Percentiles rank a stretch among this genome's conserved stretches.
phyloP scores from a whole-genome alignment of 164 flowering plant genomes.

The Nymphaea colorata region DNA sequence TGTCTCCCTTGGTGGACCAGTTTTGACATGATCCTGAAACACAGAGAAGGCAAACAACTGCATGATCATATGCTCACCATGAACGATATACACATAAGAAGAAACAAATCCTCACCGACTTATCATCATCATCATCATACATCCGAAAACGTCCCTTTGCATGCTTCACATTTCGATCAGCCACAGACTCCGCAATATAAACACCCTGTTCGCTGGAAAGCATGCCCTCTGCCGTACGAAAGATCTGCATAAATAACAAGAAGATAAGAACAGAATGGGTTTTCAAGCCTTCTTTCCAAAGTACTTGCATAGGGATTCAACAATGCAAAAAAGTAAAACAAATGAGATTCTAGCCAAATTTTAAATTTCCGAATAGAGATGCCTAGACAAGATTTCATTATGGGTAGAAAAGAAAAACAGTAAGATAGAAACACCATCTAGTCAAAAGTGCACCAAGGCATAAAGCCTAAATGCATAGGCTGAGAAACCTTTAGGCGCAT shows the following conservation, averaged over 20 bases:
- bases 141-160: constrained; percentile 64
- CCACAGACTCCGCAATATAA: constrained; percentile 77
- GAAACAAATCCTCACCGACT: constrained; percentile 15
- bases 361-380: too few species aligned
- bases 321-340: too few species aligned
- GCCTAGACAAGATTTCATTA: too few species aligned
- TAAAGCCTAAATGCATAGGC: too few species aligned
- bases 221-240: constrained; percentile 83
- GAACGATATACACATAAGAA: neutral
- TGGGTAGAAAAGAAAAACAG: too few species aligned
- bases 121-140: constrained; percentile 39
- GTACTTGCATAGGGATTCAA: too few species aligned
- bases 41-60: neutral
- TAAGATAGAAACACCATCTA: too few species aligned
- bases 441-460: too few species aligned
- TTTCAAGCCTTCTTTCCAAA: too few species aligned
- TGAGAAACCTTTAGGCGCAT: too few species aligned
- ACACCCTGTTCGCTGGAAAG: constrained; percentile 95
- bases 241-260: constrained; percentile 37
- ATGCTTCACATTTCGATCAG: constrained; percentile 15
- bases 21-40: constrained; percentile 37
- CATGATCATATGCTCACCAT: neutral
- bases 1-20: constrained; percentile 47
- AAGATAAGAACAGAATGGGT: neutral
- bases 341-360: too few species aligned